Base-by-base conservation (phyloP, 2,329 filamentous ascomycete species). In the Neonectria faginata region DNA sequence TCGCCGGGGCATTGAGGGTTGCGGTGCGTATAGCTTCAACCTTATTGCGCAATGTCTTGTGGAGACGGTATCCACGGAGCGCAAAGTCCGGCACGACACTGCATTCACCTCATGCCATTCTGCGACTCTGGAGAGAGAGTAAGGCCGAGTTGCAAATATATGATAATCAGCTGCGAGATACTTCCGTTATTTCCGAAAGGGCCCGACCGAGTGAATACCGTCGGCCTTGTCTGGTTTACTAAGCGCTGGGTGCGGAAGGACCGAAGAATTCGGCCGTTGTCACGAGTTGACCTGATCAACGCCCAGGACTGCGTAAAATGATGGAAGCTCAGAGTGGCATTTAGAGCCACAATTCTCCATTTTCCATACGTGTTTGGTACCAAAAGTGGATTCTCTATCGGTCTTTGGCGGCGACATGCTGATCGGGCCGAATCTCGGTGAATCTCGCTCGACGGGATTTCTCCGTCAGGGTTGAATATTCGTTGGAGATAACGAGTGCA, bases 361-460 rank as follows among this genome's bases (percentile, higher is more conserved):
- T n/a, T n/a, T n/a, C 36, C 5, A 16, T 39, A 16, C 36, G 36
- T 39, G 36, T 39, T 8, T 39, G 36, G 48, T 36, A 50, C 18
- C 12, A 31, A 59, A 44, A 44, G 60, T 63, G 60, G 60, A 59
- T 59, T 50, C 22, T 31, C 41, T 42, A 14, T 55, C 55, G 60
- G 48, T 50, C 42, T 57, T 59, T 27, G 51, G 52, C 53, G 60
- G 53, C 57, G 47, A 31, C 45, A 31, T 41, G 25, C 47, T 57
- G 60, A 45, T 65, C 63, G 63, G 63, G 54, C 63, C 63, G 63
- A 65, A 65, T 65, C 63, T 65, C 63, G 63, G 63, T 62, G 54
- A 65, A 59, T 65, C 53, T 54, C 48, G 54, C 27, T 48, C 20
- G 33, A n/a, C 31, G 53, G 51, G 6, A 27, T 22, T 50, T 44